Percentiles rank a stretch among this genome's conserved stretches.
These are phyloP conservation scores for Periglandula ipomoeae DNA, from an alignment of 2,329 filamentous ascomycete genomes.

Conservation along the genomic window DNA sequence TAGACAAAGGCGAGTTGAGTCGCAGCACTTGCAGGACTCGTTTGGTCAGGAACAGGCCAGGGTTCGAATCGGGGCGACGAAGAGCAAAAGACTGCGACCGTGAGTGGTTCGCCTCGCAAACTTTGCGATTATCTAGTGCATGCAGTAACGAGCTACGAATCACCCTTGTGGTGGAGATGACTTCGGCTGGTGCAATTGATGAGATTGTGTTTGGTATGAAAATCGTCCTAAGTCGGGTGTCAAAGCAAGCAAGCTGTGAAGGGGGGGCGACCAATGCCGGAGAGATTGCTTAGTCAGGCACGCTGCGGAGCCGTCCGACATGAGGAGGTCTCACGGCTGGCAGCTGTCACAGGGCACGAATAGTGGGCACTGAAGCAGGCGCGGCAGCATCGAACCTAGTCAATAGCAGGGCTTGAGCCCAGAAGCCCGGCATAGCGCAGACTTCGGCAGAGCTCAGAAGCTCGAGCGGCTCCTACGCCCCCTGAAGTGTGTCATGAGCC, in stretches of 20 bases:
- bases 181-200: neutral
- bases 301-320: too few relatives aligned
- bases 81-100: neutral
- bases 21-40: conserved; percentile 2
- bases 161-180: neutral
- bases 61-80: neutral
- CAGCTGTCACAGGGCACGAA: too few relatives aligned
- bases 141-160: neutral
- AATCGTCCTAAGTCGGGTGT: too few relatives aligned
- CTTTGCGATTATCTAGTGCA: neutral
- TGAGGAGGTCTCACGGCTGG: too few relatives aligned
- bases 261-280: too few relatives aligned
- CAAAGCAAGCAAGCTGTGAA: neutral
- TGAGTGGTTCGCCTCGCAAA: neutral
- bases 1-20: neutral
- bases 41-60: neutral
- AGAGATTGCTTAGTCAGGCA: neutral
- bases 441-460: neutral
- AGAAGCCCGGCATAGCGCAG: too few relatives aligned
- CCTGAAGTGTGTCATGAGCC: too few relatives aligned
- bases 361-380: too few relatives aligned
- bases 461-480: neutral
- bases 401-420: too few relatives aligned
- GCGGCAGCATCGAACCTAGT: too few relatives aligned
- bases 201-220: too few relatives aligned